Percentiles rank a stretch among this genome's conserved stretches.
Evolutionary conservation across 1,284 basidiomycete genomes (phyloP).

Genomic region (Cystobasidium sp.): DNA sequence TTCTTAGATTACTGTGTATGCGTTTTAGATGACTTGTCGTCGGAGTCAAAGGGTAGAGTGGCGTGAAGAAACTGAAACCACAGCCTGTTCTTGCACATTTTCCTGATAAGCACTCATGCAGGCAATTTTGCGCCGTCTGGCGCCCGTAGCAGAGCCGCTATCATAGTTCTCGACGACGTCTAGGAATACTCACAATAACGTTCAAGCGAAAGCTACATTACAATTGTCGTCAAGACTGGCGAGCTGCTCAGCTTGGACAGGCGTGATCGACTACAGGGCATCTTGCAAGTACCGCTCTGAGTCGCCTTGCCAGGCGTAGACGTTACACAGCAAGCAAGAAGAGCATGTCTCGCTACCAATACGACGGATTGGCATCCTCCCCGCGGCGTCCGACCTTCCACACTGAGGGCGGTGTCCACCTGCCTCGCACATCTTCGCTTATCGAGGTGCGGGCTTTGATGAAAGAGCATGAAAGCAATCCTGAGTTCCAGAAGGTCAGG

Average conservation of each 20-base stretch:
- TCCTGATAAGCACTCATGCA: too few relatives aligned
- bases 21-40: background rate
- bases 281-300: background rate
- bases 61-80: too few relatives aligned
- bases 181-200: too few relatives aligned
- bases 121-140: too few relatives aligned
- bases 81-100: too few relatives aligned
- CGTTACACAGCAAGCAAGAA: background rate
- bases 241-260: too few relatives aligned
- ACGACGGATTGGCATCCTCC: background rate
- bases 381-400: constrained; percentile 1
- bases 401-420: constrained; percentile 3
- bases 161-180: too few relatives aligned
- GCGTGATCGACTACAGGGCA: too few relatives aligned
- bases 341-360: constrained; percentile 16
- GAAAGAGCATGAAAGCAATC: constrained; percentile 23
- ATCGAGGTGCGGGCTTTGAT: constrained; percentile 20
- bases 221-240: too few relatives aligned
- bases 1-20: background rate
- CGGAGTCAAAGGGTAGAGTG: too few relatives aligned
- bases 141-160: too few relatives aligned
- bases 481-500: constrained; percentile 30
- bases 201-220: too few relatives aligned
- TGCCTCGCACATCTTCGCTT: constrained; percentile 26
- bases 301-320: background rate